These are phyloP conservation scores for Saccharum officinarum DNA, from an alignment of 176 grass and related monocot species.

Conservation along the genomic window DNA sequence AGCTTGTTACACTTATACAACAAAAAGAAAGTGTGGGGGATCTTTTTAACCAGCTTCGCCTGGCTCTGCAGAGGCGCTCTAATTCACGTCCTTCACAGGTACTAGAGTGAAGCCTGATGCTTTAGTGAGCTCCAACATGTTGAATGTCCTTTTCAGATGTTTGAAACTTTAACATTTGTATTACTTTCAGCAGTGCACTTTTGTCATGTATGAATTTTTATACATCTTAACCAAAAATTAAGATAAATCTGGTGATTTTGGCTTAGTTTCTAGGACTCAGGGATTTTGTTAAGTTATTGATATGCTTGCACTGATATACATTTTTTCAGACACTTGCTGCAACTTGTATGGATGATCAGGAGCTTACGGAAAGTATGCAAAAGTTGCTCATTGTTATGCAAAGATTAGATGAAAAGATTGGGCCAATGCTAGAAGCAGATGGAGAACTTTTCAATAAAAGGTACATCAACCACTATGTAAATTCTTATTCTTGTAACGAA, in stretches of 20 bases:
- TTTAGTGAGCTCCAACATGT: conserved; percentile 23
- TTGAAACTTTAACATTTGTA: conserved; percentile 2
- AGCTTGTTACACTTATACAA: conserved; percentile 79
- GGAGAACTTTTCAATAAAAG: conserved; percentile 97
- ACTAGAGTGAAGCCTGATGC: conserved; percentile 23
- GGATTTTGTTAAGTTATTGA: conserved; percentile 6
- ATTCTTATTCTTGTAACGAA: conserved; percentile 25
- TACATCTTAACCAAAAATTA: conserved; percentile 14
- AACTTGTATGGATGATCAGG: conserved; percentile 86
- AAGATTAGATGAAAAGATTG: conserved; percentile 94
- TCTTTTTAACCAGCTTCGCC: conserved; percentile 91
- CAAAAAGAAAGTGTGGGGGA: conserved; percentile 95
- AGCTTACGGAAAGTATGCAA: conserved; percentile 91
- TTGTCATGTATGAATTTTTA: neutral
- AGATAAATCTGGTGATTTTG: conserved; percentile 27
- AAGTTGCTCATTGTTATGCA: conserved; percentile 93
- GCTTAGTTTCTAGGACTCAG: neutral
- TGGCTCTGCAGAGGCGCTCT: conserved; percentile 74
- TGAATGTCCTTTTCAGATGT: neutral
- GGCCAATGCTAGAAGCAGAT: conserved; percentile 79
- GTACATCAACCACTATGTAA: conserved; percentile 36
- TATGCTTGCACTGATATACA: conserved; percentile 8
- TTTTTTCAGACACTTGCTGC: conserved; percentile 75
- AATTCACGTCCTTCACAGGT: conserved; percentile 92
- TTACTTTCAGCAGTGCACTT: conserved; percentile 1